Evolutionary conservation across 805 yeast species (phyloP), one percentile per base, ranked within the genome.

Genomic region (Metschnikowia cerradonensis): DNA sequence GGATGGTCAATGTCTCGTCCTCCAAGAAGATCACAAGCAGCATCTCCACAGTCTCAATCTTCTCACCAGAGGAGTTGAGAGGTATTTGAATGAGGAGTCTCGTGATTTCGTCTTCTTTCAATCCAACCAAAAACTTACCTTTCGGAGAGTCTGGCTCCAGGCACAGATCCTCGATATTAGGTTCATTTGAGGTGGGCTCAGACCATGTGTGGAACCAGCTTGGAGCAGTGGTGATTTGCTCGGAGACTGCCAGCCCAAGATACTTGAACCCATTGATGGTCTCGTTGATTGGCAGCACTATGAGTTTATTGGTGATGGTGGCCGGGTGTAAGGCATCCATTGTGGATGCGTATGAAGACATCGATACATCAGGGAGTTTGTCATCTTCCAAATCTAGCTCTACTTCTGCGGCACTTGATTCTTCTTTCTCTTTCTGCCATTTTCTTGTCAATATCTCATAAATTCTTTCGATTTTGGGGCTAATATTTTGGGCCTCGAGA

Each of bases 271-370:
- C 70, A 43, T 60, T 67, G 40, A 73, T 64, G 0, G 77, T 71
- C 39, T 59, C 63, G 43, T 60, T 67, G 5, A 73, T 41, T 1
- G 78, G 78, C 68, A 62, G 70, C 8, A 72, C 62, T 5, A 73
- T 70, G 31, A 70, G 59, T 48, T 64, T 65, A 51, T 67, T 70
- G 13, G 76, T 67, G 14, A 72, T 54, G 46, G 60, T 67, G 5
- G 67, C 52, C 0, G 76, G 76, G 44, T 68, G 60, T n/a, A 70
- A 44, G 11, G 47, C 47, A 6, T 44, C 47, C 31, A 44, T 44
- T 6, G 47, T 26, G 23, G 34, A 31, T 7, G 47, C 40, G 23
- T 34, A 44, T 14, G 41, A 34, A 20, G 19, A 20, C 45, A 23
- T 33, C 6, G 45, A 33, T n/a, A 34, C 38, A 22, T 42, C 34